Conservation (phyloP, 768 basidiomycete genomes). For the Neoboletus magnificus region DNA sequence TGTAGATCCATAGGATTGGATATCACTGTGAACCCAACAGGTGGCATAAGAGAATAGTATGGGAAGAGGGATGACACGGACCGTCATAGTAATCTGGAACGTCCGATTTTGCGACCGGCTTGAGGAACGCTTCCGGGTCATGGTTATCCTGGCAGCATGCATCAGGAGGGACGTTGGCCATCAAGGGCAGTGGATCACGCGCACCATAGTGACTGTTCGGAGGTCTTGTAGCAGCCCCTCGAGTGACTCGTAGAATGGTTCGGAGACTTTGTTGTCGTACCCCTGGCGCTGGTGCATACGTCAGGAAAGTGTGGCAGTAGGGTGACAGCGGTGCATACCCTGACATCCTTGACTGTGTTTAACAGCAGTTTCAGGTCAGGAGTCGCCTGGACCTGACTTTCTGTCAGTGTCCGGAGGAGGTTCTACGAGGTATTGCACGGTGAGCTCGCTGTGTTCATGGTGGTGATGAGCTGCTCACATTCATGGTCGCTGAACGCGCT, state of each 20-base stretch:
- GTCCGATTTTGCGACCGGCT: constrained; percentile 86
- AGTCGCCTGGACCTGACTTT: constrained; percentile 62
- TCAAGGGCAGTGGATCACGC: constrained; percentile 20
- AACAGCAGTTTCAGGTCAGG: constrained; percentile 79
- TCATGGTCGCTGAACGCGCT: constrained; percentile 29
- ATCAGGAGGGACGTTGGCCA: constrained; percentile 29
- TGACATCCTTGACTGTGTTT: constrained; percentile 80
- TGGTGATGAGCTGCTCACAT: constrained; percentile 9
- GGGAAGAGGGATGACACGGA: constrained; percentile 35
- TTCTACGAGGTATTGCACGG: constrained; percentile 48
- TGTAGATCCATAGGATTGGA: constrained; percentile 93
- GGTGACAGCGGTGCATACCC: constrained; percentile 54
- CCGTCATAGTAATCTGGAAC: constrained; percentile 93
- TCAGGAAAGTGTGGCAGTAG: constrained; percentile 17
- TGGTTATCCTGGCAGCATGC: constrained; percentile 63
- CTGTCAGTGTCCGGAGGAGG: constrained; percentile 83
- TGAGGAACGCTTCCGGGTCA: constrained; percentile 90
- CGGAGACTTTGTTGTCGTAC: constrained; percentile 68
- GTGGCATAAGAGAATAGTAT: constrained; percentile 1
- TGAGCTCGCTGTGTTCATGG: neutral
- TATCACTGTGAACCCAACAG: constrained; percentile 61
- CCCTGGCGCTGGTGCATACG: constrained; percentile 38
- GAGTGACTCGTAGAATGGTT: constrained; percentile 91
- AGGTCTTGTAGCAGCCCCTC: constrained; percentile 88
- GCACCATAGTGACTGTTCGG: constrained; percentile 67